Evolutionary conservation across 495 filamentous ascomycete species (phyloP), one percentile per base, ranked within the genome.

Genomic region (Cetradonia linearis): DNA sequence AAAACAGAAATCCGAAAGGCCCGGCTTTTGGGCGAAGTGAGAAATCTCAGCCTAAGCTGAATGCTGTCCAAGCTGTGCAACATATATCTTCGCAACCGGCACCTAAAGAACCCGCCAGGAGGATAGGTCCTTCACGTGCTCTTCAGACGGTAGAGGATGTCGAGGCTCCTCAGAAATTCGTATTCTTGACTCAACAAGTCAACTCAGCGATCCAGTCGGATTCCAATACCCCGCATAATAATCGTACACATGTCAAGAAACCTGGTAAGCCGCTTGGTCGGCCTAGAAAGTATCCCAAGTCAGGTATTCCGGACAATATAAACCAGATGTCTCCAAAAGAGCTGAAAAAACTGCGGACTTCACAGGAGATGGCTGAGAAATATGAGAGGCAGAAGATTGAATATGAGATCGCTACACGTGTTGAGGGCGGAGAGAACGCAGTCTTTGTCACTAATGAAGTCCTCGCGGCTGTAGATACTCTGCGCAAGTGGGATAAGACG

Each of bases 261-360:
- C n/a, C 40, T n/a, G 31, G 23, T 27, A 58, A 58, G 55, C n/a
- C 55, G 14, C 20, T 25, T 25, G 66, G 66, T 25, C 46, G 66
- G 23, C 64, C 58, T 13, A 59, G 66, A 18, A 68, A 66, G 27
- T 49, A 62, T 34, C 62, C 47, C 18, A 61, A 50, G 25, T 53
- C 36, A 8, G 64, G 65, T 14, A 27, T 64, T 8, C 61, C 66
- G 11, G 25, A 36, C 23, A 57, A 62, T 6, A 53, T 67, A 11
- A 40, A 65, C 25, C 48, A 14, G 4, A 48, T 65, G 52, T 38
- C 31, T 10, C 23, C 40, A 27, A 27, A 48, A 4, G 52, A 67
- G n/a, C 27, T 62, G 14, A 57, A 50, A 6, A 28, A 53, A 5
- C 23, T 66, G 14, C 25, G 46, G n/a, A 31, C 33, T 13, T 68